Evolutionary conservation across 2,329 filamentous ascomycete genomes (phyloP).

Genomic region (Anthostomella pinea): DNA sequence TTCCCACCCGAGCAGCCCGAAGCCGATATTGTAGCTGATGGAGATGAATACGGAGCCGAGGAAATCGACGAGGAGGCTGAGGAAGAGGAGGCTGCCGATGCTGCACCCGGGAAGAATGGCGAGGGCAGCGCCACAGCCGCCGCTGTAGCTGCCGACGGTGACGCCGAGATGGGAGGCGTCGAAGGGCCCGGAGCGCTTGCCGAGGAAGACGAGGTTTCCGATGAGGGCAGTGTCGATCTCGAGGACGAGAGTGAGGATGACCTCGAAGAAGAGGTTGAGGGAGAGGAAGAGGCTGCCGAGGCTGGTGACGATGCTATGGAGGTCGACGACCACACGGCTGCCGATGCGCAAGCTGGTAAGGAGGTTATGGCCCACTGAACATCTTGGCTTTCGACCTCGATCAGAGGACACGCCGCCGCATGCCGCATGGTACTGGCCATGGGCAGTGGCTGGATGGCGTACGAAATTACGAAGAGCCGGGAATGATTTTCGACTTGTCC

Average conservation of each 20-base stretch:
- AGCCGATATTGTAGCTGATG: slow-evolving; percentile 81
- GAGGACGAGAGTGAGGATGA: slow-evolving; percentile 68
- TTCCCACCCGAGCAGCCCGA: slow-evolving; percentile 97
- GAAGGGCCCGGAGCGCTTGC: slow-evolving; percentile 43
- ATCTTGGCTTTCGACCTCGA: no score
- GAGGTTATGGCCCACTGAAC: slow-evolving; percentile 27
- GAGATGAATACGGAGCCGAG: slow-evolving; percentile 86
- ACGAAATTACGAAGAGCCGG: slow-evolving; percentile 17
- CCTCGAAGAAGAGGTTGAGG: slow-evolving; percentile 58
- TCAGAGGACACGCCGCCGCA: slow-evolving; percentile 2
- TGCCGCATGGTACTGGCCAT: slow-evolving; percentile 1
- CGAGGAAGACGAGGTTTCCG: slow-evolving; percentile 63
- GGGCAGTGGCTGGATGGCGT: slow-evolving; percentile 6
- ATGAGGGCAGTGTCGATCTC: slow-evolving; percentile 69
- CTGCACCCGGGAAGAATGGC: slow-evolving; percentile 42
- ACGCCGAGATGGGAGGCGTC: slow-evolving; percentile 69
- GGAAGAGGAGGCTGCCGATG: slow-evolving; percentile 56
- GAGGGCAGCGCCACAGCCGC: slow-evolving; percentile 45
- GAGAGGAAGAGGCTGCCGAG: slow-evolving; percentile 32
- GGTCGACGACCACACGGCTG: slow-evolving; percentile 34
- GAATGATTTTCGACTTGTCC: slow-evolving; percentile 14
- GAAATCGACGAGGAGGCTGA: slow-evolving; percentile 77
- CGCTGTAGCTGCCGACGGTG: slow-evolving; percentile 50
- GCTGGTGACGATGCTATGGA: slow-evolving; percentile 43
- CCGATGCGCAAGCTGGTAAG: slow-evolving; percentile 20